Conservation (phyloP, 1,284 basidiomycete genomes). For the Pseudozyma pruni region DNA sequence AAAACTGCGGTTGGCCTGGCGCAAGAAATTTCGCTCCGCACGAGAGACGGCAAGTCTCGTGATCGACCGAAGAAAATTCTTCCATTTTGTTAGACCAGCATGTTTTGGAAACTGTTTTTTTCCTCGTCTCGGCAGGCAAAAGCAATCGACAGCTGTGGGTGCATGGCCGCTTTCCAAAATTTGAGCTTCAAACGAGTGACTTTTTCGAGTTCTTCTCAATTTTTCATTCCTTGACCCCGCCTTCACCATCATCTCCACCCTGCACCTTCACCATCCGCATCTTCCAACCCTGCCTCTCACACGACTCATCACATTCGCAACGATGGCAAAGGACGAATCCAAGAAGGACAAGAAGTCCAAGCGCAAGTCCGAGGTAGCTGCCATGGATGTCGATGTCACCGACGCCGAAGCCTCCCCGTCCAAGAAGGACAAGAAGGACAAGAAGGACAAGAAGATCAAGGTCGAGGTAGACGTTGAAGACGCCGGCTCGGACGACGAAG, state of each 20-base stretch:
- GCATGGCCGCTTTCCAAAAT: background rate
- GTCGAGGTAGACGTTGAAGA: slow-evolving; percentile 22
- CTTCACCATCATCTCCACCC: too few relatives aligned
- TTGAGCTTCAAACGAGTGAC: slow-evolving; percentile 7
- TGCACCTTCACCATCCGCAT: background rate
- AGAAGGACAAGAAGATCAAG: slow-evolving; percentile 54
- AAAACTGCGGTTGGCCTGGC: slow-evolving; percentile 29
- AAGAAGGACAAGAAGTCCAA: slow-evolving; percentile 63
- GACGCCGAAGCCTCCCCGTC: slow-evolving; percentile 31
- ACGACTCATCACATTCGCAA: slow-evolving; percentile 1
- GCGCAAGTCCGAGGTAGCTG: slow-evolving; percentile 49
- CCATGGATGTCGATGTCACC: slow-evolving; percentile 43
- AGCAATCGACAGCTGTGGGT: too few relatives aligned
- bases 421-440: slow-evolving; percentile 57
- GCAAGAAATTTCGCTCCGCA: slow-evolving; percentile 8
- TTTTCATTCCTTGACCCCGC: background rate
- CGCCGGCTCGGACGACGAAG: slow-evolving; percentile 48
- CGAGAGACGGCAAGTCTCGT: slow-evolving; percentile 15
- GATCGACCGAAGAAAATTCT: slow-evolving; percentile 9
- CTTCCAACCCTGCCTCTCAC: background rate
- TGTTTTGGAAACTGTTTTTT: background rate
- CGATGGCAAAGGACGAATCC: slow-evolving; percentile 57
- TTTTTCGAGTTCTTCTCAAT: slow-evolving; percentile 2
- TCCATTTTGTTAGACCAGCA: slow-evolving; percentile 5
- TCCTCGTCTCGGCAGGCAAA: too few relatives aligned